Percentiles rank a stretch among this genome's conserved stretches.
phyloP scores from a whole-genome alignment of 2,329 filamentous ascomycete genomes.

The Fusarium subtropicale region DNA sequence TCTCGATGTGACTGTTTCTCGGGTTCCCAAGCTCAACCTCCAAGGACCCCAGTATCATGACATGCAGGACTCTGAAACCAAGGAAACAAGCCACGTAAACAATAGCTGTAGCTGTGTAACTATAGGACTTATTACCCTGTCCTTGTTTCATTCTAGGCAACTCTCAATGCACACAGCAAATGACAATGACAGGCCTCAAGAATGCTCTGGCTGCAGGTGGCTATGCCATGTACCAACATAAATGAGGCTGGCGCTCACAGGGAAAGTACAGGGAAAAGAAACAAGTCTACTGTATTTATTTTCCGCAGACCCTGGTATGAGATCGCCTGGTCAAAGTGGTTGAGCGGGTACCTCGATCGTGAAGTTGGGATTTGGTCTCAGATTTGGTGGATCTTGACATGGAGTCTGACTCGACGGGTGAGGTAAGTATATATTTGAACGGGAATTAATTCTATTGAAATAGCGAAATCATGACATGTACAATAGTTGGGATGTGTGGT shows the following conservation, averaged over 20 bases:
- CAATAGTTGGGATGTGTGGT: neutral
- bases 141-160: neutral
- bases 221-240: neutral
- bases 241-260: neutral
- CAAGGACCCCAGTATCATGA: neutral
- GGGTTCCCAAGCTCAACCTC: too few species aligned
- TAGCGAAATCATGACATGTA: accelerated
- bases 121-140: neutral
- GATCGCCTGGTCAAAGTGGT: slow-evolving; percentile 4
- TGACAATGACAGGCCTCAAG: too few species aligned
- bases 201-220: neutral
- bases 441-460: too few species aligned
- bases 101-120: neutral
- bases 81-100: neutral
- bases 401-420: neutral
- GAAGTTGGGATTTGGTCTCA: neutral
- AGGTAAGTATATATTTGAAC: neutral
- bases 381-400: slow-evolving; percentile 16
- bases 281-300: neutral
- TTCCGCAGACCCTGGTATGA: neutral
- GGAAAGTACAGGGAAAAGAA: neutral
- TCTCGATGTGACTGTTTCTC: too few species aligned
- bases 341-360: slow-evolving; percentile 13
- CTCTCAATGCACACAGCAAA: neutral
- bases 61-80: neutral